phyloP scores from a whole-genome alignment of 2,329 filamentous ascomycete genomes.

The Gnomoniopsis sp. region DNA sequence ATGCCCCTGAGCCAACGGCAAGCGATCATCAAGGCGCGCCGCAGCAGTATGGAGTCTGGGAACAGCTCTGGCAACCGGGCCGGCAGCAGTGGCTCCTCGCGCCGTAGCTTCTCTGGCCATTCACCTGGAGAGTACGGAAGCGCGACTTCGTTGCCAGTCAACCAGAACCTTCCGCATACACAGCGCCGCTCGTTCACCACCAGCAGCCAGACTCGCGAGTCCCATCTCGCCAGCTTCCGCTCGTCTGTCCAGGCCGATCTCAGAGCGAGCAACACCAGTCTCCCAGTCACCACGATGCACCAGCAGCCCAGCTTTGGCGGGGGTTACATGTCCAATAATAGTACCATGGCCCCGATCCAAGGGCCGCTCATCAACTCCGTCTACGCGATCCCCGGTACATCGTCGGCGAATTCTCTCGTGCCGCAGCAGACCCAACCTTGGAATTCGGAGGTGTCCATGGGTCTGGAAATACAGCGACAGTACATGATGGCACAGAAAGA shows the following conservation, averaged over 20 bases:
- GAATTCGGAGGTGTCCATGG: slow-evolving; percentile 41
- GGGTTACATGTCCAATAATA: background rate
- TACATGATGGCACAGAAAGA: slow-evolving; percentile 60
- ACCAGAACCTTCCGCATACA: slow-evolving; percentile 55
- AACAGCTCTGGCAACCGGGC: slow-evolving; percentile 5
- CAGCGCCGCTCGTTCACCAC: slow-evolving; percentile 41
- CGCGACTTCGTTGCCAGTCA: background rate
- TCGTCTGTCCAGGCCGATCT: slow-evolving; percentile 62
- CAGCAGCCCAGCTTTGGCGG: slow-evolving; percentile 5
- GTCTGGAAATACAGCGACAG: slow-evolving; percentile 52
- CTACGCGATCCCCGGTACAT: slow-evolving; percentile 16
- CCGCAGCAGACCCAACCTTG: slow-evolving; percentile 25
- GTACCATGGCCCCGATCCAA: background rate
- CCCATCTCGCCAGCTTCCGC: slow-evolving; percentile 64
- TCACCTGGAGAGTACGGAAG: background rate
- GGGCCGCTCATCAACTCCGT: slow-evolving; percentile 15
- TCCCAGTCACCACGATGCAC: background rate
- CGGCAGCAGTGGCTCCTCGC: background rate
- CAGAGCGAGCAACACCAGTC: slow-evolving; percentile 29
- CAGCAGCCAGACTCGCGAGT: slow-evolving; percentile 43
- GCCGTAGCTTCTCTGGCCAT: background rate
- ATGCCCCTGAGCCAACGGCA: slow-evolving; percentile 69
- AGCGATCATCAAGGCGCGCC: slow-evolving; percentile 50
- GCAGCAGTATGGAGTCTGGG: slow-evolving; percentile 37
- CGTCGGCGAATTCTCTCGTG: slow-evolving; percentile 17